Evolutionary conservation across 225 moss, liverwort and hornwort genomes (phyloP).

Genomic region (Marchantia paleacea): DNA sequence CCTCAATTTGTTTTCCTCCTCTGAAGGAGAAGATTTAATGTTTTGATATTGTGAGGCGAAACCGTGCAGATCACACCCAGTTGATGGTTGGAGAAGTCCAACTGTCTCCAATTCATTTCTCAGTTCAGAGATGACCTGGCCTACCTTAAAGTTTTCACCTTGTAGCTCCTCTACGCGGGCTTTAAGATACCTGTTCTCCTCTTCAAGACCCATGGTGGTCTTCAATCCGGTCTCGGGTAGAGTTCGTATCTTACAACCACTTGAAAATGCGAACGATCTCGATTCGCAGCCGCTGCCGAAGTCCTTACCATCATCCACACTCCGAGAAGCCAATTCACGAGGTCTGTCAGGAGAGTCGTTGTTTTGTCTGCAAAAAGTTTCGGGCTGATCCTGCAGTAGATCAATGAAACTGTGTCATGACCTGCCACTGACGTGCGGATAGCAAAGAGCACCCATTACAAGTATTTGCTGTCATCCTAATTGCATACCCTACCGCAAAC

Average conservation of each 20-base stretch:
- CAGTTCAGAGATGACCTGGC: conserved; percentile 45
- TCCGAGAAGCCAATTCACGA: neutral
- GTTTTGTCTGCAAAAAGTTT: conserved; percentile 1
- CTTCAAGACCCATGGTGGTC: conserved; percentile 24
- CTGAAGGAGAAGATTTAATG: neutral
- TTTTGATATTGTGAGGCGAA: conserved; percentile 13
- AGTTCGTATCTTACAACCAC: neutral
- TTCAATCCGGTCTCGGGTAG: conserved; percentile 16
- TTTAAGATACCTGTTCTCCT: conserved; percentile 45
- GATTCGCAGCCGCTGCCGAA: conserved; percentile 10
- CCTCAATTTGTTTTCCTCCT: conserved; percentile 8
- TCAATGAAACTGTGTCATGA: neutral
- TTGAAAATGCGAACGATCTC: neutral
- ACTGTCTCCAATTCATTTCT: conserved; percentile 48
- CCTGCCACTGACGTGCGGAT: neutral
- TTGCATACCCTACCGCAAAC: too few relatives aligned
- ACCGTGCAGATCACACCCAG: neutral
- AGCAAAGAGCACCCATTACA: neutral
- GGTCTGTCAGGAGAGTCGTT: neutral
- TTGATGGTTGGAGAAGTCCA: conserved; percentile 40
- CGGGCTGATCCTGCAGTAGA: conserved; percentile 35
- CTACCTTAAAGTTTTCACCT: conserved; percentile 44
- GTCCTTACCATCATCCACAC: neutral
- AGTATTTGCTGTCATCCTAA: too few relatives aligned
- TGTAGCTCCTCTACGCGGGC: conserved; percentile 44